phyloP scores from a whole-genome alignment of 371 early-diverging fungal genomes.

The Gilbertella persicaria region DNA sequence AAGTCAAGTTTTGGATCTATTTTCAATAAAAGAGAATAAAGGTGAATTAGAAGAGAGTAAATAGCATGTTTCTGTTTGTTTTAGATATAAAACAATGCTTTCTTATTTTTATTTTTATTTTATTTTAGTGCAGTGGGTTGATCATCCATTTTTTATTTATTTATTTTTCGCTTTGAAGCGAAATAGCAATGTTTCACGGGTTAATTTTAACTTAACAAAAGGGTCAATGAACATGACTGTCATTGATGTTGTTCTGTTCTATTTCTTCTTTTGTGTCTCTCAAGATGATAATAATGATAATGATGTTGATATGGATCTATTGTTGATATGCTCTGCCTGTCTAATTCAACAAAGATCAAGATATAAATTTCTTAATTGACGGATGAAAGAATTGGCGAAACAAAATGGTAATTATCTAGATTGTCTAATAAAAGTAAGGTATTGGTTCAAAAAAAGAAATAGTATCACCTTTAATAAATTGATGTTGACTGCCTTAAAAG shows the following conservation, averaged over 20 bases:
- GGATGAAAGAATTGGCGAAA: neutral
- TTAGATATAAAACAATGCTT: no score
- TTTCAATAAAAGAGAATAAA: neutral
- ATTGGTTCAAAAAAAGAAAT: neutral
- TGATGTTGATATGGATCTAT: no score
- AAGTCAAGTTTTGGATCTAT: conserved; percentile 9
- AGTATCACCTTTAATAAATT: neutral
- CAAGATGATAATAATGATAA: no score
- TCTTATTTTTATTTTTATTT: no score
- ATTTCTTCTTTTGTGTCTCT: neutral
- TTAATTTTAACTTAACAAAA: neutral
- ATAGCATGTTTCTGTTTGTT: no score
- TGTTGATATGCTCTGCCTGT: no score
- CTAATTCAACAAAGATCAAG: no score
- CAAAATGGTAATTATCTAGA: neutral
- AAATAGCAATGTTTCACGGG: neutral
- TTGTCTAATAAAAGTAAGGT: neutral
- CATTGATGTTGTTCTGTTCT: neutral
- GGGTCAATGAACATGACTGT: neutral
- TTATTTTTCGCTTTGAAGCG: neutral
- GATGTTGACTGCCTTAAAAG: neutral
- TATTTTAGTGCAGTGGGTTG: no score
- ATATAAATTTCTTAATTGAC: neutral
- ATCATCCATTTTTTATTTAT: neutral
- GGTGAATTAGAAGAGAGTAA: no score